Evolutionary conservation across 192 early-diverging fungal species (phyloP).

Genomic region (Chytriomyces confervae): DNA sequence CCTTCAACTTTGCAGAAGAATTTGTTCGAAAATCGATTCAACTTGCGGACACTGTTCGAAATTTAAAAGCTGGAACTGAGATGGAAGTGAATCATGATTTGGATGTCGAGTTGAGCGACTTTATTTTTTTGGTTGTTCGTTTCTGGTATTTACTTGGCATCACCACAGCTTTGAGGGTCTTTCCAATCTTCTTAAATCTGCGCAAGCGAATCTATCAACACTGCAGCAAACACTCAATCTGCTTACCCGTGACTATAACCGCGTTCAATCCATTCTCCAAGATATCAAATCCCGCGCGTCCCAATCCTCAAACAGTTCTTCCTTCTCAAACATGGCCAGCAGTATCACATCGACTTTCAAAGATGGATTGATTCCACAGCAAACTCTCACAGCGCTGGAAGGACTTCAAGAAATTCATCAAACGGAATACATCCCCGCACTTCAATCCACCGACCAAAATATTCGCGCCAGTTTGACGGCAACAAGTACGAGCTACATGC

Average conservation of each 20-base stretch:
- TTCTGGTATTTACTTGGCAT: not conserved
- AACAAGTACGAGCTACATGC: conserved; percentile 35
- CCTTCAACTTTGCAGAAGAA: conserved; percentile 26
- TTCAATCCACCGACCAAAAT: conserved; percentile 33
- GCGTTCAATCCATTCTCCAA: conserved; percentile 39
- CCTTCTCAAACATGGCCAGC: not conserved
- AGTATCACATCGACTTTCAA: not conserved
- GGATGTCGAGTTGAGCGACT: conserved; percentile 36
- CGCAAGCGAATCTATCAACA: conserved; percentile 16
- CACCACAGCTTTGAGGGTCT: conserved; percentile 34
- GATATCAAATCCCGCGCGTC: conserved; percentile 25
- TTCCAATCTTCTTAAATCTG: conserved; percentile 10
- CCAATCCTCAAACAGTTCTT: no score
- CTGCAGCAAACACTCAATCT: conserved; percentile 17
- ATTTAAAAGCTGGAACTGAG: conserved; percentile 42
- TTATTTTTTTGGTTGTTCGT: not conserved
- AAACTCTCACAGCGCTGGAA: conserved; percentile 45
- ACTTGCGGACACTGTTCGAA: conserved; percentile 35
- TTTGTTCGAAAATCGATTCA: conserved; percentile 39
- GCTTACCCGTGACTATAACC: conserved; percentile 29
- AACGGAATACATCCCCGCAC: conserved; percentile 46
- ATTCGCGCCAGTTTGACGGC: conserved; percentile 26
- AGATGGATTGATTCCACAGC: not conserved
- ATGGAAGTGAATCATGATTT: conserved; percentile 29
- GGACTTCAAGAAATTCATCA: conserved; percentile 48